Conservation (phyloP, 176 grass and related monocot species). For the Avena insularis region DNA sequence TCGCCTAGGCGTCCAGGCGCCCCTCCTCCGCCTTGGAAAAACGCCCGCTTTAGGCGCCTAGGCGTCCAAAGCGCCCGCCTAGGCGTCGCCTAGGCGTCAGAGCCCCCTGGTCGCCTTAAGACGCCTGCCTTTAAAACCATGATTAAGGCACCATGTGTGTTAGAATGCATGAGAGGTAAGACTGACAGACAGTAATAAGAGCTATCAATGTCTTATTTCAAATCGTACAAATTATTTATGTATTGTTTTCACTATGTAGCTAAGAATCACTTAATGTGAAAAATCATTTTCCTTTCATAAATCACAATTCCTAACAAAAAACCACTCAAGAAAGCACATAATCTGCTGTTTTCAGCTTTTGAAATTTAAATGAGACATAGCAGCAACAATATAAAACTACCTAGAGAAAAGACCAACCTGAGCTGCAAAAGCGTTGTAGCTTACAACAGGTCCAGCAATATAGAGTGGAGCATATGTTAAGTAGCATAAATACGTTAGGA, state of each 20-base stretch:
- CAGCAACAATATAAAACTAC: slow-evolving; percentile 7
- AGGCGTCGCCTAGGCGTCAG: no score
- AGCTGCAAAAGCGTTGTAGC: slow-evolving; percentile 91
- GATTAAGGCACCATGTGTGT: neutral
- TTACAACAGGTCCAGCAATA: slow-evolving; percentile 91
- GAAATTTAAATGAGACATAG: neutral
- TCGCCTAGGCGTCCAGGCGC: no score
- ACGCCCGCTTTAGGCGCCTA: no score
- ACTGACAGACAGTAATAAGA: neutral
- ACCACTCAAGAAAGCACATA: slow-evolving; percentile 5
- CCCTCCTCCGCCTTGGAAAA: no score
- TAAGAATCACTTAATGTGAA: slow-evolving; percentile 23
- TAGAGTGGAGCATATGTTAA: slow-evolving; percentile 95
- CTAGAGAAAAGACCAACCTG: slow-evolving; percentile 65
- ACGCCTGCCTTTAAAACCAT: no score
- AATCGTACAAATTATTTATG: neutral
- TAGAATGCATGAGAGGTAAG: neutral
- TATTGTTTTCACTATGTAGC: neutral
- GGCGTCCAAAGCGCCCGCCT: no score
- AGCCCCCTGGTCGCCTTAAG: no score
- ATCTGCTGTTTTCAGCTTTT: slow-evolving; percentile 34
- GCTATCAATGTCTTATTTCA: neutral
- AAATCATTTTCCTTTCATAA: slow-evolving; percentile 21
- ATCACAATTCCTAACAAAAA: slow-evolving; percentile 11
- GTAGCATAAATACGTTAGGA: slow-evolving; percentile 83